A percentile compares a stretch with the other conserved stretches of the same genome.
These are phyloP conservation scores for Fagopyrum esculentum DNA, from an alignment of 148 eudicot genomes.

Conservation along the genomic window DNA sequence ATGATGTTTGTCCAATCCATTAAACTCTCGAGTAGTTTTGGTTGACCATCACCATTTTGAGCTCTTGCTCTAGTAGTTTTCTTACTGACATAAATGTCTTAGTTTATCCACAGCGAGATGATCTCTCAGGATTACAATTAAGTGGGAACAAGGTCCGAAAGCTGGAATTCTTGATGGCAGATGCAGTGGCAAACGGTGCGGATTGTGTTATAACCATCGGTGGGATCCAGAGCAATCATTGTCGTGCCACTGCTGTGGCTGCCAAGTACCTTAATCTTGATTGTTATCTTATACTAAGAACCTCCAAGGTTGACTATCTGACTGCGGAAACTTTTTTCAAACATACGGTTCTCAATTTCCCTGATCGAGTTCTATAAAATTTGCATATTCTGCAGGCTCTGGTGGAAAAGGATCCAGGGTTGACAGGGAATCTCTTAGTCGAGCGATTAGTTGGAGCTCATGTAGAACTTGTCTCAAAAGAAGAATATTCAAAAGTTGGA, in stretches of 20 bases:
- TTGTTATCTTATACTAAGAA: conserved; percentile 82
- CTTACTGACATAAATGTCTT: conserved; percentile 21
- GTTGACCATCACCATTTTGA: not conserved
- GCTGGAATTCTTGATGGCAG: conserved; percentile 94
- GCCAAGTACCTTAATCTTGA: conserved; percentile 88
- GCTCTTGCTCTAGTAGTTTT: not conserved
- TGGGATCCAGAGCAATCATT: conserved; percentile 97
- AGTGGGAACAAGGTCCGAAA: conserved; percentile 98
- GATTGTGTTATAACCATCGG: conserved; percentile 84
- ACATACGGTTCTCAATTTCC: not conserved
- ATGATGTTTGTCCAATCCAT: not conserved
- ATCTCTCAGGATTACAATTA: conserved; percentile 95
- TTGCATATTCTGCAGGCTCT: conserved; percentile 42
- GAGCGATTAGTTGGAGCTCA: conserved; percentile 99
- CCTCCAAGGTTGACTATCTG: conserved; percentile 63
- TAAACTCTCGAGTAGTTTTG: not conserved
- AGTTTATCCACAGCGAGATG: conserved; percentile 70
- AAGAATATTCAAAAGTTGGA: conserved; percentile 85
- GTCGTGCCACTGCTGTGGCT: conserved; percentile 96
- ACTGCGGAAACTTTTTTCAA: not conserved
- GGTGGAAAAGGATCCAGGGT: conserved; percentile 85
- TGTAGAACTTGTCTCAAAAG: conserved; percentile 90
- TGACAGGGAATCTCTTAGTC: conserved; percentile 88
- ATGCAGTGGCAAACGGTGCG: conserved; percentile 86
- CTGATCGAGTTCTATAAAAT: not conserved